Base-by-base conservation (phyloP, 441 rosid genomes). In the California macrophylla region DNA sequence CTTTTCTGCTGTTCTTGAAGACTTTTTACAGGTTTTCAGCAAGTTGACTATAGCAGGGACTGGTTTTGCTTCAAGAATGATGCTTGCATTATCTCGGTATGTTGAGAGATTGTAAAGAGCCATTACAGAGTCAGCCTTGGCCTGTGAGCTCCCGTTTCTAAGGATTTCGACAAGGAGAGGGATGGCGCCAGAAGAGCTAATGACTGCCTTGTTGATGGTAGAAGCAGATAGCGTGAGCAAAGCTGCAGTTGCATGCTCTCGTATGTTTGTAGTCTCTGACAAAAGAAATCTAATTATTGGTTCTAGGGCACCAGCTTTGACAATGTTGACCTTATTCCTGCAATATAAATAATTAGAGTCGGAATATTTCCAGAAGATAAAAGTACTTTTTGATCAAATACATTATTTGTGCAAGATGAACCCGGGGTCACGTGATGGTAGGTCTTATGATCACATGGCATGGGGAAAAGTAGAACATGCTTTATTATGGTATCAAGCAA, bases 81-180 rank as follows among this genome's bases (percentile, higher is more conserved):
- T 69, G 68, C 15, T 79, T 21, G 83, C 79, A 73, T 91, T 91
- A 56, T 75, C 70, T 4, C 82, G 34, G 72, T 71, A 70, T 0
- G 96, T 89, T 9, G 98, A 91, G 73, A 94, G 97, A 78, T 94
- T 94, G 66, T 93, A 89, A 68, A 94, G 91, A 56, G 91, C 88
- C 89, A 80, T 85, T 2, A 84, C 79, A 1, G 94, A 79, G 74
- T 89, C 94, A 24, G 74, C 81, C 78, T 81, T 88, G 36, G 96
- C 96, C 84, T 91, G 98, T 67, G 85, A 75, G 76, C 85, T 87
- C 70, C 97, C 98, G 10, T 75, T 58, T 75, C 76, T 74, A 20
- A 94, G 79, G 71, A 89, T 83, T 76, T 86, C 79, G 32, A 82
- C 96, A 64, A 91, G 81, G 45, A 87, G 73, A 72, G 96, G 97